Conservation (phyloP, 2,329 filamentous ascomycete genomes). For the Xylaria sp. region DNA sequence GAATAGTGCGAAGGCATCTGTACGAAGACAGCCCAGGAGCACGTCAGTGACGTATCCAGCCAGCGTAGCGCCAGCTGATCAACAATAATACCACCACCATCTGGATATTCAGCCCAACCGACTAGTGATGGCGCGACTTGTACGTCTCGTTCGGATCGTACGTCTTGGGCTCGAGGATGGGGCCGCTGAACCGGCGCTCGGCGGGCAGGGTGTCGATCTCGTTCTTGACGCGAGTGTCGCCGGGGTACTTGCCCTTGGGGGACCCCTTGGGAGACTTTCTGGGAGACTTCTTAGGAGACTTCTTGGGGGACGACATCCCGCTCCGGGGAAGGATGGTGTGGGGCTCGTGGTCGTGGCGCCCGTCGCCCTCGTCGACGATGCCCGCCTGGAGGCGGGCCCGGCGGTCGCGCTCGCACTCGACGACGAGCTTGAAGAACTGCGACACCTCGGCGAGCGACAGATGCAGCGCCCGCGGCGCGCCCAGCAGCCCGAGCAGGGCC, state of each 20-base stretch:
- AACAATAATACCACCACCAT: too few relatives aligned
- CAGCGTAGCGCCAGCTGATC: too few relatives aligned
- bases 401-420: constrained; percentile 50
- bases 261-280: too few relatives aligned
- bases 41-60: too few relatives aligned
- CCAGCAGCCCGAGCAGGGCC: constrained; percentile 53
- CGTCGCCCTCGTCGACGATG: neutral
- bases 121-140: constrained; percentile 1
- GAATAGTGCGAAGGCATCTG: too few relatives aligned
- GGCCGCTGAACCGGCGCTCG: constrained; percentile 23
- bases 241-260: constrained; percentile 8
- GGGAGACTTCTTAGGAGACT: too few relatives aligned
- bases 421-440: constrained; percentile 56
- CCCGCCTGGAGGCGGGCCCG: constrained; percentile 5
- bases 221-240: constrained; percentile 14
- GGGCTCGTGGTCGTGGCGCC: neutral
- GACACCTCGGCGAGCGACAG: constrained; percentile 52
- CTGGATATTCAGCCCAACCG: neutral
- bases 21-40: too few relatives aligned
- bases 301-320: too few relatives aligned
- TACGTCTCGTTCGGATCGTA: constrained; percentile 11
- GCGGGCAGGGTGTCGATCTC: constrained; percentile 11
- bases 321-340: neutral
- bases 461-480: constrained; percentile 47
- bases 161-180: constrained; percentile 17